A percentile compares a stretch with the other conserved stretches of the same genome.
These are phyloP conservation scores for Aristolochia fimbriata DNA, from an alignment of 164 flowering plant species.

Conservation along the genomic window DNA sequence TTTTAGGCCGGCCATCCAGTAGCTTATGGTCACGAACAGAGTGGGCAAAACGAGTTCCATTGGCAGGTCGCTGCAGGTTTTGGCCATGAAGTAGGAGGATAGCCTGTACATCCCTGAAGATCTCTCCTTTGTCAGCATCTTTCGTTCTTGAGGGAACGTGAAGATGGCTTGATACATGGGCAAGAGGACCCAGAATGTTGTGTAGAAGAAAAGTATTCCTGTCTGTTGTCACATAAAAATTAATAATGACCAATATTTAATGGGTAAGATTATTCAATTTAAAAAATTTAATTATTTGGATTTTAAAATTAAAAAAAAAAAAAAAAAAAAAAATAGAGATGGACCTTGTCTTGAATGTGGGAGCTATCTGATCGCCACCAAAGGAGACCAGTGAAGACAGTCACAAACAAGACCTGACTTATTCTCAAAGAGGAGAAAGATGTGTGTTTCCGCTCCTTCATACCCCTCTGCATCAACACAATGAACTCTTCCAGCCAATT, in stretches of 20 bases:
- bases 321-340: too few species aligned
- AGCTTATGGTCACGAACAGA: conserved; percentile 35
- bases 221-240: too few species aligned
- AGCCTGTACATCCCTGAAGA: conserved; percentile 68
- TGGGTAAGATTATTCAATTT: neutral
- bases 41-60: conserved; percentile 75
- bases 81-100: conserved; percentile 67
- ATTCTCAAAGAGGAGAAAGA: conserved; percentile 36
- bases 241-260: conserved; percentile 17
- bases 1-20: conserved; percentile 75
- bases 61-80: conserved; percentile 51
- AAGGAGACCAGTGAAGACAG: conserved; percentile 18
- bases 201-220: conserved; percentile 7
- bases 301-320: too few species aligned
- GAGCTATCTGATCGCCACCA: conserved; percentile 15
- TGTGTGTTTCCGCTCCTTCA: conserved; percentile 46
- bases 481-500: conserved; percentile 63
- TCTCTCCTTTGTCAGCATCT: conserved; percentile 60
- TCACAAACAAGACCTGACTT: conserved; percentile 21
- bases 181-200: conserved; percentile 5
- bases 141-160: conserved; percentile 68
- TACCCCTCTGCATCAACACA: conserved; percentile 39
- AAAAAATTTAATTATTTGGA: too few species aligned
- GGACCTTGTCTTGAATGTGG: conserved; percentile 24
- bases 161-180: conserved; percentile 44